Evolutionary conservation across 1,139 yeast genomes (phyloP).

Genomic region (Scheffersomyces illinoinensis): DNA sequence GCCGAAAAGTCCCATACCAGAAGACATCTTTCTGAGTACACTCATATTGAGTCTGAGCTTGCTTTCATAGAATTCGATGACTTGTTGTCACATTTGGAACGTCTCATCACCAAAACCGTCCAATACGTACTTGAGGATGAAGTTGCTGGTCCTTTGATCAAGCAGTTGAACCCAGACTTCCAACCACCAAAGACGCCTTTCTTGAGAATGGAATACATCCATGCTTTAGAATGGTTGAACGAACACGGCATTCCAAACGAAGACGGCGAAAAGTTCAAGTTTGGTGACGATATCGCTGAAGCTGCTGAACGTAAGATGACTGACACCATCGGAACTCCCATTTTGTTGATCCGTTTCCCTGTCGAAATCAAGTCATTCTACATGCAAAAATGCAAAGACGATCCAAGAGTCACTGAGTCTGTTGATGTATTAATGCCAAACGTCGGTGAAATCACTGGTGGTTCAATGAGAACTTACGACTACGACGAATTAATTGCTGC

Average conservation of each 20-base stretch:
- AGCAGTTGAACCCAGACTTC: constrained; percentile 91
- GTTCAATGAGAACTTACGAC: constrained; percentile 93
- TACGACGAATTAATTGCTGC: constrained; percentile 84
- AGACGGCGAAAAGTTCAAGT: constrained; percentile 87
- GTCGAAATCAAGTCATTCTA: constrained; percentile 96
- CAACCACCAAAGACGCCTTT: constrained; percentile 82
- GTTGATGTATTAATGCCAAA: constrained; percentile 98
- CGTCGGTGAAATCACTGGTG: constrained; percentile 98
- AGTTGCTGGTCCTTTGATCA: constrained; percentile 82
- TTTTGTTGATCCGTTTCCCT: constrained; percentile 91
- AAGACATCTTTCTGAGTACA: constrained; percentile 95
- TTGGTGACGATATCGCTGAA: constrained; percentile 99
- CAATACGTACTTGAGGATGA: constrained; percentile 85
- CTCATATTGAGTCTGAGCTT: constrained; percentile 94
- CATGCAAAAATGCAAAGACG: constrained; percentile 92
- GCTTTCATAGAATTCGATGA: constrained; percentile 88
- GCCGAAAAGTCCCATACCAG: constrained; percentile 99
- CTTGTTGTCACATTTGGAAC: constrained; percentile 81
- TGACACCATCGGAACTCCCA: constrained; percentile 89
- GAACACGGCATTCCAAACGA: constrained; percentile 93
- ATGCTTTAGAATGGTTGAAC: constrained; percentile 95
- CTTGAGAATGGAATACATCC: constrained; percentile 85
- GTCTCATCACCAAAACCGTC: constrained; percentile 66
- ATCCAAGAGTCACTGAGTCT: constrained; percentile 92
- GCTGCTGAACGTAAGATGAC: constrained; percentile 99